Conservation (phyloP, 257 asterid species). For the Anisodus acutangulus region DNA sequence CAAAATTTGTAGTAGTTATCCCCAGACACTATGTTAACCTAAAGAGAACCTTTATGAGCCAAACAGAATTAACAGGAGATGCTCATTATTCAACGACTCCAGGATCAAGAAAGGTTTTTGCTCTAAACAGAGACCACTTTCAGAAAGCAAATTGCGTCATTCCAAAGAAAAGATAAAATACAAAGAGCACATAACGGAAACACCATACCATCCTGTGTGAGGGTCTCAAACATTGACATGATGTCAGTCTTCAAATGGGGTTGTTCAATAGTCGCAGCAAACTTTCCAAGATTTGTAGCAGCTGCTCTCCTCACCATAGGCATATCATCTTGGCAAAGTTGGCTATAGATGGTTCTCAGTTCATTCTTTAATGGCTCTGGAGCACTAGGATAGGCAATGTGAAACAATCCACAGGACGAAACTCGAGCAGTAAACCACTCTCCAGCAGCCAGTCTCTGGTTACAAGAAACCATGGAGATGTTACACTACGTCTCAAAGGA, state of each 20-base stretch:
- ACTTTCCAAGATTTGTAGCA: slow-evolving; percentile 49
- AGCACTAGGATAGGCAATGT: slow-evolving; percentile 60
- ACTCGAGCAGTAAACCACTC: slow-evolving; percentile 71
- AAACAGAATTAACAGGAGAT: slow-evolving; percentile 1
- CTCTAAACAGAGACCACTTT: slow-evolving; percentile 14
- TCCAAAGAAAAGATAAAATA: slow-evolving; percentile 4
- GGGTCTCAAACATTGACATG: slow-evolving; percentile 77
- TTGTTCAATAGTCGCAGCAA: slow-evolving; percentile 49
- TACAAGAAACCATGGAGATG: not conserved
- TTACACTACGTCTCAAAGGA: not conserved
- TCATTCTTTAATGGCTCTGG: slow-evolving; percentile 45
- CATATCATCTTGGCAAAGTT: slow-evolving; percentile 53
- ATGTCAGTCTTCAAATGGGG: slow-evolving; percentile 45
- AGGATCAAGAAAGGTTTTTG: not conserved
- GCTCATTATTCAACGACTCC: slow-evolving; percentile 16
- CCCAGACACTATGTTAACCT: slow-evolving; percentile 12
- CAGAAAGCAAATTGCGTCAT: not conserved
- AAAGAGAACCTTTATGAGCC: slow-evolving; percentile 15
- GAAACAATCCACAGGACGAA: slow-evolving; percentile 61
- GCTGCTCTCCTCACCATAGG: slow-evolving; percentile 57
- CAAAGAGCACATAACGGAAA: not conserved
- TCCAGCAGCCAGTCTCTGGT: slow-evolving; percentile 61
- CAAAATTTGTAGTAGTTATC: not conserved
- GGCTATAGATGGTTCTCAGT: slow-evolving; percentile 43
- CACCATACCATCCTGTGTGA: slow-evolving; percentile 75